Evolutionary conservation across 352 stramenopile genomes (phyloP), one percentile per base, ranked within the genome.

Genomic region (Thalassiosira ordinaria): DNA sequence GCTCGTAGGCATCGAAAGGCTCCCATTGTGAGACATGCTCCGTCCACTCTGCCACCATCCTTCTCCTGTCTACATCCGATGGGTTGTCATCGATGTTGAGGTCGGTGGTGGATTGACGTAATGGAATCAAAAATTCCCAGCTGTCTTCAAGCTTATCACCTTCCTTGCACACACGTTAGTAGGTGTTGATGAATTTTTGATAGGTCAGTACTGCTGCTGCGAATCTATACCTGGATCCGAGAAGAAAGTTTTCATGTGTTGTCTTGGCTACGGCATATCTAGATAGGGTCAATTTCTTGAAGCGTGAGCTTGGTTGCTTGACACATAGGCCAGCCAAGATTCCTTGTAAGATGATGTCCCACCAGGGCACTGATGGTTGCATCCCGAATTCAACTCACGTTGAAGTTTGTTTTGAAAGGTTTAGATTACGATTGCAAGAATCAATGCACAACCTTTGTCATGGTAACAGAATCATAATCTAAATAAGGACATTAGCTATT

Each of bases 1-100:
- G 3, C 27, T 66, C 16, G 57, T 66, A 66, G 27, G 57, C 16
- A 20, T 66, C 57, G 6, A 47, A 66, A 20, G 4, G 33, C 24
- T 66, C 57, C 16, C 18, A 66, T 35, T 66, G 27, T 16, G 47
- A 1, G 7, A 35, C 26, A 31, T 49, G 20, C 26, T 60, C 24
- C 20, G 1, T 39, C 24, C 51, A 37, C 6, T 39, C 4, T 35
- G 24, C 51, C 22, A 37, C 51, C 13, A 24, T 60, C 1, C 26
- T 18, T 6, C 24, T 27, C 2, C 51, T 22, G 1, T 20, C 24
- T 2, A 7, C n/a, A 39, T 60, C 24, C 18, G 51, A 22, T 3
- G 24, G 35, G 11, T 1, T 37, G 2, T 37, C 51, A 60, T 20
- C 11, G 6, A 37, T 37, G 20, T 22, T 22, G 8, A 26, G 24